phyloP scores from a whole-genome alignment of 2,329 filamentous ascomycete genomes.

The Aspergillus ibericus region DNA sequence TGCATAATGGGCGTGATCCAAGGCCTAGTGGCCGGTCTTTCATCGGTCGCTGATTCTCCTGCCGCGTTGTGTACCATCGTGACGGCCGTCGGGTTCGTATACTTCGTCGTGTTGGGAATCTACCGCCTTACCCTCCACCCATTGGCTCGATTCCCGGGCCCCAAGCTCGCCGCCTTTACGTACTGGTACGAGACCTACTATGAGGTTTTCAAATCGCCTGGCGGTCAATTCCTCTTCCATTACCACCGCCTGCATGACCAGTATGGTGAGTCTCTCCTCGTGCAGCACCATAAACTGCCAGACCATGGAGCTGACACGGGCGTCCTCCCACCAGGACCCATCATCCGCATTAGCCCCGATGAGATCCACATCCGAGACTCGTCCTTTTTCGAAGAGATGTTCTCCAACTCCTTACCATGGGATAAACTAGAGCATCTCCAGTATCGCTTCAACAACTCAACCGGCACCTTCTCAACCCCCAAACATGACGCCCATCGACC shows the following conservation, averaged over 20 bases:
- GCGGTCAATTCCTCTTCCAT: constrained; percentile 18
- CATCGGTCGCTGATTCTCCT: background rate
- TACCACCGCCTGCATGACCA: constrained; percentile 14
- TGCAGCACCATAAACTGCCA: no score
- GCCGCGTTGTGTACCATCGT: background rate
- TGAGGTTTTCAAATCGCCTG: constrained; percentile 14
- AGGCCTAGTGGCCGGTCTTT: background rate
- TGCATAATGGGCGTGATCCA: constrained; percentile 1
- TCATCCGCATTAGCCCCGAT: constrained; percentile 18
- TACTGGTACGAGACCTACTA: constrained; percentile 18
- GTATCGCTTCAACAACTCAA: constrained; percentile 16
- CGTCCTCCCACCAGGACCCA: constrained; percentile 7
- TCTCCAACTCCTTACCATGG: constrained; percentile 14
- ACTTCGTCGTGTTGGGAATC: constrained; percentile 1
- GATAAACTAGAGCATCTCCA: constrained; percentile 15
- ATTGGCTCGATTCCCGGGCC: constrained; percentile 15
- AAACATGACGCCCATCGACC: constrained; percentile 42
- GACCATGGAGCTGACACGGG: background rate
- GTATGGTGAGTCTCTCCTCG: constrained; percentile 9
- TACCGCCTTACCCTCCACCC: constrained; percentile 17
- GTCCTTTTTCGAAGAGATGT: constrained; percentile 15
- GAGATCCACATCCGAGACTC: constrained; percentile 19
- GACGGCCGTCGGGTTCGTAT: background rate
- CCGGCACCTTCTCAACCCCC: constrained; percentile 27
- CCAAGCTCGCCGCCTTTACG: constrained; percentile 14